phyloP scores from a whole-genome alignment of 1,284 basidiomycete genomes.

The Melampsora larici-populina region DNA sequence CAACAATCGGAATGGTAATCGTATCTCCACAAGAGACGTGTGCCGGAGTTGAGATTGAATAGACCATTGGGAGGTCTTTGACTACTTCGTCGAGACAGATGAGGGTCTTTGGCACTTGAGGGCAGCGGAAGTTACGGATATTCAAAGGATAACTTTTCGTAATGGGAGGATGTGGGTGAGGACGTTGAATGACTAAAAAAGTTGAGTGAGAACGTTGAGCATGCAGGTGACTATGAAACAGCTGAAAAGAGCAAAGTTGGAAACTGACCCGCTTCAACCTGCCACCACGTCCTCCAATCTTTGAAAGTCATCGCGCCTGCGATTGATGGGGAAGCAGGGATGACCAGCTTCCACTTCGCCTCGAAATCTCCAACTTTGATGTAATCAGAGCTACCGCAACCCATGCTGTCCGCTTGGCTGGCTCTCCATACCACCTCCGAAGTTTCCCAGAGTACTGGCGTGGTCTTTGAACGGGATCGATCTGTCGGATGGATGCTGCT shows the following conservation, averaged over 20 bases:
- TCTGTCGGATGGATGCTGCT: not conserved
- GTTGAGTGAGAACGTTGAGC: not conserved
- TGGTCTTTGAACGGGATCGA: not conserved
- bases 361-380: not conserved
- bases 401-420: not conserved
- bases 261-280: conserved; percentile 32
- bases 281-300: conserved; percentile 35
- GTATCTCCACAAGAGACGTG: conserved; percentile 26
- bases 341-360: conserved; percentile 4
- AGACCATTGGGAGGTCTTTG: not conserved
- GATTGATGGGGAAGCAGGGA: not conserved
- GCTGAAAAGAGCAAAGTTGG: not conserved
- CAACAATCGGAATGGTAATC: not conserved
- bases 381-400: not conserved
- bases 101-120: conserved; percentile 6
- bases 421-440: conserved; percentile 6
- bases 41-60: conserved; percentile 27
- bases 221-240: not conserved
- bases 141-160: conserved; percentile 23
- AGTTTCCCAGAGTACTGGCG: conserved; percentile 26
- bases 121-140: conserved; percentile 13
- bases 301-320: conserved; percentile 27
- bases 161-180: conserved; percentile 2
- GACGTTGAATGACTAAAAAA: conserved; percentile 20
- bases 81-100: not conserved